Conservation (phyloP, 768 basidiomycete species). For the Tephrocybe sp. region DNA sequence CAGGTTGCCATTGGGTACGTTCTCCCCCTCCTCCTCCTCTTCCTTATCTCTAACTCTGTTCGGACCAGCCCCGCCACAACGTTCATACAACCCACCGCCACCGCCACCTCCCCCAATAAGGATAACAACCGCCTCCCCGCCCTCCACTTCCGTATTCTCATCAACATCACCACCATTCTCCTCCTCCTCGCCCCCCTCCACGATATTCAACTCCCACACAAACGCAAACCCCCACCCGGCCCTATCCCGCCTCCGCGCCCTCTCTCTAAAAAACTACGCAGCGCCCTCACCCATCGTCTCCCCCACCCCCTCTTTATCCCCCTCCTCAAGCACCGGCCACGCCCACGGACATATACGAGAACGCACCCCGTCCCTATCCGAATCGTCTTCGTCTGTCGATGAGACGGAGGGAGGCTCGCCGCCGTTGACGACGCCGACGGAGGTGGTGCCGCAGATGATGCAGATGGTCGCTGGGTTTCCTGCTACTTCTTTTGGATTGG, state of each 20-base stretch:
- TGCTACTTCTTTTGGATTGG: slow-evolving; percentile 10
- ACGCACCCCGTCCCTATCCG: slow-evolving; percentile 4
- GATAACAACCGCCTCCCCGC: neutral
- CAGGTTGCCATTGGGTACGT: slow-evolving; percentile 5
- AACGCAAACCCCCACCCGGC: slow-evolving; percentile 26
- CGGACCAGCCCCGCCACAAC: too few species aligned
- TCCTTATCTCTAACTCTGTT: neutral
- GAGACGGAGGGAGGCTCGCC: neutral
- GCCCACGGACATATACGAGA: too few species aligned
- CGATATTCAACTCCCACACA: neutral
- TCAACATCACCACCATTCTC: slow-evolving; percentile 4
- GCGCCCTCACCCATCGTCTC: slow-evolving; percentile 28
- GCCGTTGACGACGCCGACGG: slow-evolving; percentile 11
- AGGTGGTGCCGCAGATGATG: neutral
- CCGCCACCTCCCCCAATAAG: too few species aligned
- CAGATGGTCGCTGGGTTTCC: slow-evolving; percentile 13
- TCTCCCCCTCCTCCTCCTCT: slow-evolving; percentile 9
- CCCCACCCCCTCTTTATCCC: neutral
- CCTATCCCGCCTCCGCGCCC: slow-evolving; percentile 30
- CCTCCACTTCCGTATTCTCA: slow-evolving; percentile 2
- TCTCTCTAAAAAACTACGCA: slow-evolving; percentile 50
- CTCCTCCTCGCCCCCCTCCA: slow-evolving; percentile 8
- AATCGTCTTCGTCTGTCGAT: too few species aligned
- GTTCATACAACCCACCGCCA: too few species aligned
- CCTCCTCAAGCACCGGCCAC: neutral